These are phyloP conservation scores for Crassisporium funariophilum DNA, from an alignment of 768 basidiomycete species.

Conservation along the genomic window DNA sequence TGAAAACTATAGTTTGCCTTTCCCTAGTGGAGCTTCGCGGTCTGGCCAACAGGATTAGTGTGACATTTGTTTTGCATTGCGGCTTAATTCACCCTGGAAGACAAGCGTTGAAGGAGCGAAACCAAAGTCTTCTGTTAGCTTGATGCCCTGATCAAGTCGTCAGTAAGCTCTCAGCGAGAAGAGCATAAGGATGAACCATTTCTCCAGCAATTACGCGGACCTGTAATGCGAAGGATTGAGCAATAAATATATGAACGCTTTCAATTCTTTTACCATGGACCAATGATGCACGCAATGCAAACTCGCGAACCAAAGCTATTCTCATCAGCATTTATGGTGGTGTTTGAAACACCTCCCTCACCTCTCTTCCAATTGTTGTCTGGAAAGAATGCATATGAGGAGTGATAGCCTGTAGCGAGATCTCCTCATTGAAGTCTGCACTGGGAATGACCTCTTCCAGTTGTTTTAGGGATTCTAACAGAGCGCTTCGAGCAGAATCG, in stretches of 20 bases:
- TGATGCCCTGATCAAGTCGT: constrained; percentile 51
- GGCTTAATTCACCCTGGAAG: constrained; percentile 54
- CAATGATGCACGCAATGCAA: constrained; percentile 90
- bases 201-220: constrained; percentile 85
- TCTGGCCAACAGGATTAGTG: constrained; percentile 29
- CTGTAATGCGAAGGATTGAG: constrained; percentile 35
- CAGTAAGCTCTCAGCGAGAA: constrained; percentile 4
- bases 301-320: constrained; percentile 82
- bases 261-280: constrained; percentile 69
- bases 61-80: constrained; percentile 5
- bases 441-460: constrained; percentile 56
- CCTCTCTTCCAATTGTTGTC: constrained; percentile 85
- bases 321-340: neutral
- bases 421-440: constrained; percentile 51
- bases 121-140: constrained; percentile 75
- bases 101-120: constrained; percentile 86
- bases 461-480: constrained; percentile 56
- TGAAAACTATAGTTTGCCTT: constrained; percentile 54
- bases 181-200: constrained; percentile 49
- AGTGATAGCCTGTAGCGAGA: constrained; percentile 80
- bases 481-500: constrained; percentile 55
- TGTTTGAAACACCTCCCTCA: no score
- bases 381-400: constrained; percentile 74
- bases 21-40: constrained; percentile 61
- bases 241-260: constrained; percentile 2